Base-by-base conservation (phyloP, 2,329 filamentous ascomycete species). In the Colletotrichum theobromicola region DNA sequence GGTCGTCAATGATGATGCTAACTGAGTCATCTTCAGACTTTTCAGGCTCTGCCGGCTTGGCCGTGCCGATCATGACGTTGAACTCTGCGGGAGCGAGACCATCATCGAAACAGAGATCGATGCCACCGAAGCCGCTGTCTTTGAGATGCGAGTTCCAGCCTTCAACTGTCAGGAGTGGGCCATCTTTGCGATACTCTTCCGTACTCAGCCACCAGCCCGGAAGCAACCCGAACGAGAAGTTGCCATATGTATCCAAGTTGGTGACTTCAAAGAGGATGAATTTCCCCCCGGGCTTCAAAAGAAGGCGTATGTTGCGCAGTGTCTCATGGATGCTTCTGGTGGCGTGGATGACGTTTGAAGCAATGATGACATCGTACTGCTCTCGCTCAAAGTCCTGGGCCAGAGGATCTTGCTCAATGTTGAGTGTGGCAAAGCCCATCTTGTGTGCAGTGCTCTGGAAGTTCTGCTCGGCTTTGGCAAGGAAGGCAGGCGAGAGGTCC, bases 231-330 rank as follows among this genome's bases (percentile, higher is more conserved):
- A 63, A 63, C 13, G 18, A 21, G 24, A 63, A 42, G 16, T 35
- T 21, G n/a, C 21, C n/a, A n/a, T 26, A 21, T 6, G 26, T 26
- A 58, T 26, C 28, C 3, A 24, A 1, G 13, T 37, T 42, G 60
- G 60, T 63, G 9, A 32, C 26, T 10, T 73, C 70, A 7, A 42
- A n/a, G 0, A 73, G 34, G 6, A 73, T 10, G 1, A 85, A 75
- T n/a, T 77, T 77, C 1, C 84, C 84, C 16, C 78, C 77, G 0
- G 82, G 82, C n/a, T 78, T 76, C 5, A 85, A 75, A 5, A 84
- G 75, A 66, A 71, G 73, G 4, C 57, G 75, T 1, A 77, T 65
- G 61, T 81, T 79, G 6, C 46, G 50, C 26, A 83, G 28, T 0
- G 81, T 78, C 4, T 57, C 28, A n/a, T 78, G 34, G 7, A 81